phyloP scores from a whole-genome alignment of 1,284 basidiomycete genomes.

The Papiliotrema terrestris region DNA sequence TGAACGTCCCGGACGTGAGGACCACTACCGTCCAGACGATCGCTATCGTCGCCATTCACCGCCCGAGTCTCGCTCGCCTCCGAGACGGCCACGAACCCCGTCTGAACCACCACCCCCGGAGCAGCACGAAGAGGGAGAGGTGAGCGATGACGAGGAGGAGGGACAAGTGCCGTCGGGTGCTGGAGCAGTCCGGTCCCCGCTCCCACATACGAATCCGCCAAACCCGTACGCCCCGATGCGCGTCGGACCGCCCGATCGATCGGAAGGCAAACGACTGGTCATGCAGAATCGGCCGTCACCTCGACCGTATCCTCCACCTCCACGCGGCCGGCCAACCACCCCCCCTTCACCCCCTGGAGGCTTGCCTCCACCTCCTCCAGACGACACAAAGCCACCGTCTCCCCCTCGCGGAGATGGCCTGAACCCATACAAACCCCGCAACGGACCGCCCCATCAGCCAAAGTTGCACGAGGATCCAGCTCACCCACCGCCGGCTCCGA shows the following conservation, averaged over 20 bases:
- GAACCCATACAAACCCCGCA: not conserved
- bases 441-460: not conserved
- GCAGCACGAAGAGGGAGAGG: not conserved
- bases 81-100: not conserved
- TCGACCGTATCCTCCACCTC: not conserved
- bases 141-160: not conserved
- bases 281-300: too few species aligned
- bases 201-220: not conserved
- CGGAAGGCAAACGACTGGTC: not conserved
- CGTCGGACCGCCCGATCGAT: not conserved
- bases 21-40: not conserved
- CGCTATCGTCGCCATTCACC: not conserved
- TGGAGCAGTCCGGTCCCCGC: too few species aligned
- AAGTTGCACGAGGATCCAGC: not conserved
- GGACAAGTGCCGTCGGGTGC: too few species aligned
- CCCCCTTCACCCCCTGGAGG: constrained; percentile 1
- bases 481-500: constrained; percentile 36
- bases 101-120: not conserved
- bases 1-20: not conserved
- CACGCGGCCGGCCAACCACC: not conserved
- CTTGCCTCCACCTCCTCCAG: not conserved
- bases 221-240: not conserved
- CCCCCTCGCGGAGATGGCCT: not conserved
- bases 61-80: not conserved
- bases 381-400: not conserved